Percentiles rank a stretch among this genome's conserved stretches.
phyloP scores from a whole-genome alignment of 2,329 filamentous ascomycete genomes.

The Periconia macrospinosa region DNA sequence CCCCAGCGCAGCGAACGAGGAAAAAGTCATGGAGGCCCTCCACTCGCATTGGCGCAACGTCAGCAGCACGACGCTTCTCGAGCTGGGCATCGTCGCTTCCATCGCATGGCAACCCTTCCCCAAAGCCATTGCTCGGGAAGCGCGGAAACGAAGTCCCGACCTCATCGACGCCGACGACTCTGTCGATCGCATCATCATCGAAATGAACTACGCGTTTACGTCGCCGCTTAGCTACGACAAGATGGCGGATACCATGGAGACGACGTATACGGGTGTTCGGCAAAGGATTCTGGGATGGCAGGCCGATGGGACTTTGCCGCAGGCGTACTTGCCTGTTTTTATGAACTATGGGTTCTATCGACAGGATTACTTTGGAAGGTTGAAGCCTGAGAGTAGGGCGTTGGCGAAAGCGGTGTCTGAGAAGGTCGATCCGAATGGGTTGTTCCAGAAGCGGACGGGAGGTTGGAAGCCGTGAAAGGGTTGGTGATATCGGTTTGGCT shows the following conservation, averaged over 20 bases:
- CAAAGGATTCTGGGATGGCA: conserved; percentile 42
- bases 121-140: conserved; percentile 26
- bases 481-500: no score
- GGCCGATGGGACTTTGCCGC: conserved; percentile 41
- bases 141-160: conserved; percentile 25
- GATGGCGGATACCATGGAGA: conserved; percentile 45
- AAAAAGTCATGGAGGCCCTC: conserved; percentile 29
- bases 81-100: conserved; percentile 35
- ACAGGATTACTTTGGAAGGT: conserved; percentile 51
- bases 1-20: conserved; percentile 22
- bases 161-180: conserved; percentile 46
- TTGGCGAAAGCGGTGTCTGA: conserved; percentile 41
- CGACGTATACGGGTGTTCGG: conserved; percentile 43
- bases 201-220: conserved; percentile 48
- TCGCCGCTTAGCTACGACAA: conserved; percentile 35
- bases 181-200: conserved; percentile 49
- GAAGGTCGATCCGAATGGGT: conserved; percentile 45
- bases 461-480: conserved; percentile 41
- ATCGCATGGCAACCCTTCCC: conserved; percentile 42
- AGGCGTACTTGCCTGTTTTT: conserved; percentile 50
- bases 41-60: conserved; percentile 36
- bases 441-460: conserved; percentile 47
- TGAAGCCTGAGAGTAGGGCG: conserved; percentile 35
- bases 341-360: conserved; percentile 52
- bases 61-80: conserved; percentile 21